Evolutionary conservation across 306 rosid species (phyloP), one percentile per base, ranked within the genome.

Genomic region (Pyrus communis): DNA sequence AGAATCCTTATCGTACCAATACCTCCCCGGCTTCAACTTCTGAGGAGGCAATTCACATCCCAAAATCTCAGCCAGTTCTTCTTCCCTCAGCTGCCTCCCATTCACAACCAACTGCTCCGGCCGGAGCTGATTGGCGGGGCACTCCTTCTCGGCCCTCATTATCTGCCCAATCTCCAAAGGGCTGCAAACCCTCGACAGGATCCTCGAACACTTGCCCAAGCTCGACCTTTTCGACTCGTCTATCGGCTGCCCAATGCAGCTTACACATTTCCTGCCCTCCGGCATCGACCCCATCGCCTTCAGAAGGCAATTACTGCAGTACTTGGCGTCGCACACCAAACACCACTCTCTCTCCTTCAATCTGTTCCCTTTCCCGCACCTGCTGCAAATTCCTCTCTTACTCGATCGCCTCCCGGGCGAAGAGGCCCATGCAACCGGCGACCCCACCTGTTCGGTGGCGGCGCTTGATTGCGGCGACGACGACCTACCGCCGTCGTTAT

Each of bases 261-360:
- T 85, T 77, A 93, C 96, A 18, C 98, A 93, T 74, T 93, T 93
- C 17, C 98, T 73, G 18, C 98, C 98, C 84, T 93, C 98, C 2
- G 98, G 98, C 98, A 93, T 93, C 14, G 96, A 93, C 25, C 98
- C 98, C 98, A 93, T 93, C 21, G 94, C 93, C 80, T 90, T 93
- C n/a, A 93, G 80, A 75, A 93, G 81, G 79, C 98, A 93, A 70
- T 87, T 87, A 71, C 81, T 76, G 40, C 98, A 93, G 78, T 87
- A 93, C 85, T 88, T 91, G 18, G 91, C 73, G 73, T 87, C 94
- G 63, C 98, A 93, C 11, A 90, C 98, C 79, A 90, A 82, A 74
- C 98, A 93, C 60, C 86, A 85, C 69, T 93, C 98, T 69, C 89
- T 90, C 82, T 90, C 94, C 81, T 87, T 90, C 86, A 92, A 78